Conservation (phyloP, 2,329 filamentous ascomycete genomes). For the Fusarium transvaalense region DNA sequence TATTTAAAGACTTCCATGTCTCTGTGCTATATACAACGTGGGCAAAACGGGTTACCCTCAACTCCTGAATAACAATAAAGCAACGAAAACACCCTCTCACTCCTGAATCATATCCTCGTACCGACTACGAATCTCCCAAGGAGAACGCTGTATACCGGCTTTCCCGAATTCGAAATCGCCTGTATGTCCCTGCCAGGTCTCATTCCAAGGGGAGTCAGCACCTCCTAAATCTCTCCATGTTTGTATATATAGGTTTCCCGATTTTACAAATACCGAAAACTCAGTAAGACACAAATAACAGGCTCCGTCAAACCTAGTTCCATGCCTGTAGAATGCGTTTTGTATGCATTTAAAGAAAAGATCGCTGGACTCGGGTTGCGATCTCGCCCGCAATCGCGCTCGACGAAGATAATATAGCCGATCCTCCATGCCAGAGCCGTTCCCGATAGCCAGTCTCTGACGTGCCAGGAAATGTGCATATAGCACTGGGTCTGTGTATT, state of each 20-base stretch:
- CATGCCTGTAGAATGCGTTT: neutral
- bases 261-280: neutral
- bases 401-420: neutral
- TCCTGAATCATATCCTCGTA: neutral
- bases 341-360: neutral
- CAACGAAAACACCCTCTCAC: neutral
- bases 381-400: neutral
- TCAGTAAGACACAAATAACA: conserved; percentile 11
- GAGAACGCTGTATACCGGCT: neutral
- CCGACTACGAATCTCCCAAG: neutral
- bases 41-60: neutral
- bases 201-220: neutral
- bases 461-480: neutral
- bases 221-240: conserved; percentile 14
- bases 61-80: neutral
- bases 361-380: neutral
- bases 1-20: no score
- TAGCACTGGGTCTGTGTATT: neutral
- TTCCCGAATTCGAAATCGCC: rapidly evolving
- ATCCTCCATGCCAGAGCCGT: no score
- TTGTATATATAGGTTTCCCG: neutral
- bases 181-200: neutral
- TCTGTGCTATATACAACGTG: no score
- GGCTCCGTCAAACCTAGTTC: neutral
- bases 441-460: neutral